A percentile compares a stretch with the other conserved stretches of the same genome.
Evolutionary conservation across 192 early-diverging fungal species (phyloP).

Genomic region (Umbelopsis isabellina): DNA sequence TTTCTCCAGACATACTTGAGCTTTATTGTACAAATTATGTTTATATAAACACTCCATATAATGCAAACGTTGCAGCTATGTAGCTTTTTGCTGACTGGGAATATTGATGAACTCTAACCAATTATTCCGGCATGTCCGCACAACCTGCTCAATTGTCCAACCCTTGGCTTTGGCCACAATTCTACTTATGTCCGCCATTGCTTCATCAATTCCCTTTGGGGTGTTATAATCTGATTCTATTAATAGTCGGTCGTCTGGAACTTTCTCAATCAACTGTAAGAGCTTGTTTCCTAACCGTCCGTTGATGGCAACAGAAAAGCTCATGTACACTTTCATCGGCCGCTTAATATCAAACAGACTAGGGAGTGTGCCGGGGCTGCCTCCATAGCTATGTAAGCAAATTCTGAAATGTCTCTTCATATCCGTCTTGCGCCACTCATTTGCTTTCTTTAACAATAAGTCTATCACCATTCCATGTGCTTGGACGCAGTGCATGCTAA

Average conservation of each 20-base stretch:
- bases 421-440: slow-evolving; percentile 21
- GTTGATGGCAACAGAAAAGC: slow-evolving; percentile 81
- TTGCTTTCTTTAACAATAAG: slow-evolving; percentile 38
- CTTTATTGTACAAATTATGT: slow-evolving; percentile 12
- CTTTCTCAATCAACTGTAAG: slow-evolving; percentile 64
- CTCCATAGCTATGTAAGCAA: slow-evolving; percentile 87
- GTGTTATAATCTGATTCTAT: slow-evolving; percentile 84
- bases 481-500: slow-evolving; percentile 82
- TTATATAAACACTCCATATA: not conserved
- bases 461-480: slow-evolving; percentile 64
- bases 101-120: slow-evolving; percentile 16
- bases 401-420: slow-evolving; percentile 60
- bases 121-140: not conserved
- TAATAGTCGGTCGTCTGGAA: slow-evolving; percentile 78
- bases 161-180: slow-evolving; percentile 61
- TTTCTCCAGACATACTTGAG: not conserved
- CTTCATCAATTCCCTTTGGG: slow-evolving; percentile 51
- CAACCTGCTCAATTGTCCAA: slow-evolving; percentile 51
- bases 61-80: not conserved
- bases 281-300: slow-evolving; percentile 58
- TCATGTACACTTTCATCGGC: slow-evolving; percentile 65
- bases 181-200: slow-evolving; percentile 54
- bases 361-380: slow-evolving; percentile 47
- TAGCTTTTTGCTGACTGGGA: not conserved
- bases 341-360: slow-evolving; percentile 30